Evolutionary conservation across 73 alveolate species (phyloP), one percentile per base, ranked within the genome.

Genomic region (Blepharisma stoltei): DNA sequence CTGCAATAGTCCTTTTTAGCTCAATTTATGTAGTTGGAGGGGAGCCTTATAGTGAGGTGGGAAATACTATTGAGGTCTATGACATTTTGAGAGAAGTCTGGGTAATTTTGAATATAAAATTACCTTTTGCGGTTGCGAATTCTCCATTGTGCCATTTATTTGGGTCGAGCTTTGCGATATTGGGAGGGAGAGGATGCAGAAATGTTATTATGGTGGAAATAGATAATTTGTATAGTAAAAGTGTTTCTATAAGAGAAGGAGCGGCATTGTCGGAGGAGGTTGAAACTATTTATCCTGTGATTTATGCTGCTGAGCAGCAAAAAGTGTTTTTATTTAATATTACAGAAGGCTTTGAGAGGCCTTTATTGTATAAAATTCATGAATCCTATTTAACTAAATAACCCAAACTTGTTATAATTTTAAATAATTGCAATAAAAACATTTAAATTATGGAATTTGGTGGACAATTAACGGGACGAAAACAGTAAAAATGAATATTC

Each of bases 301-400:
- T 50, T 1, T 50, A 14, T 18, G n/a, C 65, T 1, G 21, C n/a
- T 14, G 27, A 50, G 21, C 65, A 50, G 21, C n/a, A 50, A 50
- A 50, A 50, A 18, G 21, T 50, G n/a, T 50, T 14, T 50, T 14
- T 50, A 50, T 18, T 50, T 11, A 50, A 50, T 4, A 50, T 18
- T 14, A 18, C 65, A 1, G 65, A 50, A 18, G 65, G 65, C 65
- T 50, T 50, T 50, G 65, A 50, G n/a, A 50, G 65, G 65, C 65
- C 65, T 1, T 11, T 50, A 2, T 50, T 50, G 21, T 50, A 50
- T 18, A 50, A 50, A 18, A 50, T 50, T 18, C 65, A 50, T 50
- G 21, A 18, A 14, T 50, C 65, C 21, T 50, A 50, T 50, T 18
- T 50, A 18, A 11, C 65, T 50, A 14, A 14, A 50, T 50, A 50